A percentile compares a stretch with the other conserved stretches of the same genome.
These are phyloP conservation scores for Neodidymelliopsis sp. DNA, from an alignment of 2,329 filamentous ascomycete species.

Conservation along the genomic window DNA sequence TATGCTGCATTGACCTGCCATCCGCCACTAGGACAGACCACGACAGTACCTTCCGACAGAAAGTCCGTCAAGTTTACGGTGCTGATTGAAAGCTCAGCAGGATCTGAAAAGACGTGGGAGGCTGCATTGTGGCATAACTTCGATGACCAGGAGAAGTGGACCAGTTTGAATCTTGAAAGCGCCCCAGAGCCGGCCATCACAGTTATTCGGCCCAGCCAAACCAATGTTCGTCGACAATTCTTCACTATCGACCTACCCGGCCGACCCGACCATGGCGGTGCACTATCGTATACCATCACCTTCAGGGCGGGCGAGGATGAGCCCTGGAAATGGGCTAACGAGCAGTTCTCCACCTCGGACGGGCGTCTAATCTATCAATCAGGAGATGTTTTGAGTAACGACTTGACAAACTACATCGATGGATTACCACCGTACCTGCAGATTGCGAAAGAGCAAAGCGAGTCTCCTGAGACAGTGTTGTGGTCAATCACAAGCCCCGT, in stretches of 20 bases:
- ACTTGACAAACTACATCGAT: conserved; percentile 64
- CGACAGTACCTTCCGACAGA: conserved; percentile 60
- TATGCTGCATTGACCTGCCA: conserved; percentile 66
- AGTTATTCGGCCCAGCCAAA: conserved; percentile 23
- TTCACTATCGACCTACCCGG: conserved; percentile 61
- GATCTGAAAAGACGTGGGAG: conserved; percentile 69
- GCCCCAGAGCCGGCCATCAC: conserved; percentile 37
- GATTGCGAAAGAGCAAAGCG: conserved; percentile 64
- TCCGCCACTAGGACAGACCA: conserved; percentile 79
- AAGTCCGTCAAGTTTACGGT: conserved; percentile 66
- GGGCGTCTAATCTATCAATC: conserved; percentile 66
- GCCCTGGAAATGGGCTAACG: conserved; percentile 75
- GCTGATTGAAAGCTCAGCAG: conserved; percentile 70
- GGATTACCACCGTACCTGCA: conserved; percentile 64
- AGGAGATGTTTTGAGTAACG: conserved; percentile 42
- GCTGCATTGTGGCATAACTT: conserved; percentile 78
- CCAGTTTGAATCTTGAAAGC: conserved; percentile 63
- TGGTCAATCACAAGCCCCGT: conserved; percentile 72
- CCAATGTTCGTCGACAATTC: conserved; percentile 53
- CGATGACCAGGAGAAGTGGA: conserved; percentile 63
- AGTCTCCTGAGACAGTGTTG: conserved; percentile 72
- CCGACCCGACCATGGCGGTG: conserved; percentile 53
- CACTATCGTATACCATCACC: conserved; percentile 73
- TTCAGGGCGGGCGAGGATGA: conserved; percentile 63
- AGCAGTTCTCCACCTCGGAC: conserved; percentile 69